Base-by-base conservation (phyloP, 345 rosid genomes). In the Eucalyptus melliodora region DNA sequence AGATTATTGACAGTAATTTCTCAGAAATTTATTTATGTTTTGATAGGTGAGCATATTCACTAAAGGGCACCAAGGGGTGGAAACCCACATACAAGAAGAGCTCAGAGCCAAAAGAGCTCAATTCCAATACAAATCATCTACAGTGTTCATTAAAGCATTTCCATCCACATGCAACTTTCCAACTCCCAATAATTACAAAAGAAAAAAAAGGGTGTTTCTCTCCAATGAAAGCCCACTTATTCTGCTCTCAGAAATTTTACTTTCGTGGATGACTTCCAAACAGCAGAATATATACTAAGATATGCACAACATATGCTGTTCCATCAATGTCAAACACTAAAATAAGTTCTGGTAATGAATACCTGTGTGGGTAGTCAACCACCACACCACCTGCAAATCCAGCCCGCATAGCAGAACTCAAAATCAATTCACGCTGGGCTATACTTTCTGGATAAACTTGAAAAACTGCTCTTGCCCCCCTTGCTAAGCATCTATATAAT, bases 371-470 rank as follows among this genome's bases (percentile, higher is more conserved):
- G 90, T 89, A 98, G 89, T 98, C 99, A 51, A 97, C 95, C 89
- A 98, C 98, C 85, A 98, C 95, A 34, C 99, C 98, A 80, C 99
- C 98, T 49, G 98, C 95, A 92, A 98, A 98, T 85, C 99, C 98
- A 92, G 98, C 95, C 69, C 94, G 96, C 95, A 96, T 95, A 17
- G 99, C 99, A 44, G 94, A 95, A 87, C 93, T 92, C 91, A 98
- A 91, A 90, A 98, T 96, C 92, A 98, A 89, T 93, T 96, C 98
- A 56, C 95, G 97, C 91, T 97, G 99, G 55, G 97, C 95, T 45
- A 93, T 42, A 90, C 93, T 96, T 92, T 96, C 99, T 86, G 99
- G 98, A 91, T 97, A 97, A 87, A 97, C 92, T 92, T 96, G 99
- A 90, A 97, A 96, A 65, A 94, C 98, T 80, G 99, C 99, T 91